A percentile compares a stretch with the other conserved stretches of the same genome.
Evolutionary conservation across 1,284 basidiomycete genomes (phyloP).

Genomic region (Ceraceosorus guamensis): DNA sequence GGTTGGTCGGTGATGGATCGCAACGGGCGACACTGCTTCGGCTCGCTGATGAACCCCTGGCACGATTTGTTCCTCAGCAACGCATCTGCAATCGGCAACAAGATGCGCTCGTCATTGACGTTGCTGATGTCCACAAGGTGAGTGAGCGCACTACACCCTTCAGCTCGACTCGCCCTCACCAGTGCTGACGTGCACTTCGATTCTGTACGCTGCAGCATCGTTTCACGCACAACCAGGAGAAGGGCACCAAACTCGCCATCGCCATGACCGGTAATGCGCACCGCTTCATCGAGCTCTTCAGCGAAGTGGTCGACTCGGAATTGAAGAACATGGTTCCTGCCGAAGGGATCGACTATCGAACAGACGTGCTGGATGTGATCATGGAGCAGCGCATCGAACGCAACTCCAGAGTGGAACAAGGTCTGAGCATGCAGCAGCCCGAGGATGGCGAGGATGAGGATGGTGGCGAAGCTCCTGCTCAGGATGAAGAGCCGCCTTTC

Average conservation of each 20-base stretch:
- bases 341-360: conserved; percentile 66
- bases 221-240: conserved; percentile 1
- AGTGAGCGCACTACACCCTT: conserved; percentile 21
- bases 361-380: conserved; percentile 51
- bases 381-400: conserved; percentile 76
- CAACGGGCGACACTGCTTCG: too few species aligned
- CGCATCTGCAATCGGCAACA: conserved; percentile 86
- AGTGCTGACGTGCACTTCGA: not conserved
- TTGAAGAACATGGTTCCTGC: conserved; percentile 60
- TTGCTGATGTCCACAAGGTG: conserved; percentile 70
- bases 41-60: not conserved
- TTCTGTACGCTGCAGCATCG: not conserved
- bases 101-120: conserved; percentile 69
- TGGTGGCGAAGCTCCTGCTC: conserved; percentile 16
- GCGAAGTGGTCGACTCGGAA: conserved; percentile 69
- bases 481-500: conserved; percentile 25
- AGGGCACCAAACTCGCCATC: conserved; percentile 6
- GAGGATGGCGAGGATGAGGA: conserved; percentile 46
- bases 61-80: conserved; percentile 57
- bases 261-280: conserved; percentile 72
- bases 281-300: conserved; percentile 83
- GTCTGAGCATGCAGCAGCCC: conserved; percentile 21
- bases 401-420: conserved; percentile 65
- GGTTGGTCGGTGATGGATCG: too few species aligned
- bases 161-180: not conserved